Conservation (phyloP, 768 basidiomycete species). For the Leccinum sublutescens region DNA sequence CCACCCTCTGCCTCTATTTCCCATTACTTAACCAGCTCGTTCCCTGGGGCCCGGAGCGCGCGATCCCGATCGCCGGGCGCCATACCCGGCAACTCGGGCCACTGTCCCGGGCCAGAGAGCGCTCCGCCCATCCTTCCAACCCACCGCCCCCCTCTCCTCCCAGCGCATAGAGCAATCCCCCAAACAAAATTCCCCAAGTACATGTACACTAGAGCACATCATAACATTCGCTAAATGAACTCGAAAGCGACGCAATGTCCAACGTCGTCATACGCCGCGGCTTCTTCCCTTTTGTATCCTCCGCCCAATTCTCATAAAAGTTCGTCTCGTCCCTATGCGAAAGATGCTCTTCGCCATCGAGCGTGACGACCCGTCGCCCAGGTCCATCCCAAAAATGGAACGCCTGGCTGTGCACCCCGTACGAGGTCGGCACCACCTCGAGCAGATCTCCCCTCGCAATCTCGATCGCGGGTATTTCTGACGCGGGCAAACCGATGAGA, state of each 20-base stretch:
- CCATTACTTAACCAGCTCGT: no score
- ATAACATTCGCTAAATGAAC: background rate
- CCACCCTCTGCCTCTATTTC: no score
- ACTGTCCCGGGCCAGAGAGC: no score
- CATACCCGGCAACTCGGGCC: no score
- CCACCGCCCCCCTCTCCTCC: no score
- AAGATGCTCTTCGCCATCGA: slow-evolving; percentile 34
- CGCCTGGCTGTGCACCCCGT: slow-evolving; percentile 87
- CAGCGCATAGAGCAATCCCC: background rate
- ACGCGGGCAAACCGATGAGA: slow-evolving; percentile 89
- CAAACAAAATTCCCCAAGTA: background rate
- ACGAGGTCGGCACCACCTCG: slow-evolving; percentile 86
- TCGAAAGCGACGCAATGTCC: slow-evolving; percentile 29
- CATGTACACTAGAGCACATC: background rate
- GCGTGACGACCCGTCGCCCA: slow-evolving; percentile 49
- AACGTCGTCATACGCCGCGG: slow-evolving; percentile 28
- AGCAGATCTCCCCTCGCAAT: slow-evolving; percentile 95
- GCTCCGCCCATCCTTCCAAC: no score
- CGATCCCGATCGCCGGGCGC: no score
- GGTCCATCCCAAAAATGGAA: slow-evolving; percentile 94
- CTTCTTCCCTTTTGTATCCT: slow-evolving; percentile 66
- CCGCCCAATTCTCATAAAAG: slow-evolving; percentile 89
- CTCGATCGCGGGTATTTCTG: slow-evolving; percentile 97
- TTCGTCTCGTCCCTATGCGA: slow-evolving; percentile 61
- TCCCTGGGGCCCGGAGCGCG: no score